Evolutionary conservation across 1,284 basidiomycete genomes (phyloP).

Genomic region (Ceratobasidium sp.): DNA sequence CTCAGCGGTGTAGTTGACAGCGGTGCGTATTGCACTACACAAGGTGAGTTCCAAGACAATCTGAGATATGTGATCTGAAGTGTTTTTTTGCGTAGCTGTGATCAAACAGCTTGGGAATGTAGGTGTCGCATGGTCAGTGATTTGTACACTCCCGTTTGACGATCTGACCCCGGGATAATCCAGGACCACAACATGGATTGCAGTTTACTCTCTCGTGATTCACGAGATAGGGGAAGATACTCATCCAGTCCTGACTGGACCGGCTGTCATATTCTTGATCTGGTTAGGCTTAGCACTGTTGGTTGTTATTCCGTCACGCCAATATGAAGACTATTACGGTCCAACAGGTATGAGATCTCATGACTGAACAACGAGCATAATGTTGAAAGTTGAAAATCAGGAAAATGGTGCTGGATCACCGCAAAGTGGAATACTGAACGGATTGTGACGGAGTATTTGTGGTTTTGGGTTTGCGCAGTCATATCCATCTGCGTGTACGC

Average conservation of each 20-base stretch:
- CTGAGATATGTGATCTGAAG: not conserved
- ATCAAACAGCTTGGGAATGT: conserved; percentile 3
- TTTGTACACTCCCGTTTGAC: not conserved
- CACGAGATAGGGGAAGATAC: not conserved
- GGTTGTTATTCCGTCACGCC: not conserved
- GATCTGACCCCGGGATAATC: not conserved
- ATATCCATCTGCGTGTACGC: not conserved
- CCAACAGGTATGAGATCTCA: not conserved
- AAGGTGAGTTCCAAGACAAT: conserved; percentile 52
- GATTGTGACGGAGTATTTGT: not conserved
- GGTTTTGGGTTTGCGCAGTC: conserved; percentile 1
- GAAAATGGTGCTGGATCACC: conserved; percentile 5
- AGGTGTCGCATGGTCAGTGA: not conserved
- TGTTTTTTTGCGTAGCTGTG: not conserved
- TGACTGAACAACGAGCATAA: not conserved
- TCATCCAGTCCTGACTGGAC: not conserved
- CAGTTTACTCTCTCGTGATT: not conserved
- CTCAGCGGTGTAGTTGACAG: conserved; percentile 52
- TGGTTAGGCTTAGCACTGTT: not conserved
- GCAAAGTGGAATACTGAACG: not conserved
- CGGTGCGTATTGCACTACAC: conserved; percentile 56
- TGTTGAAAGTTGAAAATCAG: not conserved
- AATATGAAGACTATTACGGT: not conserved
- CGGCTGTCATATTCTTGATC: not conserved
- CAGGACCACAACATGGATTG: not conserved